A percentile compares a stretch with the other conserved stretches of the same genome.
phyloP scores from a whole-genome alignment of 345 rosid genomes.

The Pistacia integerrima region DNA sequence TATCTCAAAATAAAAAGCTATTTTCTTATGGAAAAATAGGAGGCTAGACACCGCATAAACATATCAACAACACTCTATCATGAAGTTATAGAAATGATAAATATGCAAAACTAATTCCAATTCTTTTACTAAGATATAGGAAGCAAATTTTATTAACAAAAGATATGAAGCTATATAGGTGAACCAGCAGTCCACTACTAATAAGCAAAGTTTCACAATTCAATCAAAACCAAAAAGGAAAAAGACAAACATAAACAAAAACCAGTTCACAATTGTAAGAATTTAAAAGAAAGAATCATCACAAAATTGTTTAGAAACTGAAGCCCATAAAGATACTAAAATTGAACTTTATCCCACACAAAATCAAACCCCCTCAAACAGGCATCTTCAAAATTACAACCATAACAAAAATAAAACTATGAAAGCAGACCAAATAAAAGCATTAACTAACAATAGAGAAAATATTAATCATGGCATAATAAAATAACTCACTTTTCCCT shows the following conservation, averaged over 20 bases:
- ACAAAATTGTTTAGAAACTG: not conserved
- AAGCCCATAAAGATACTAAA: not conserved
- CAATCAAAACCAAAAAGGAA: not conserved
- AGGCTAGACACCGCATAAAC: too few species aligned
- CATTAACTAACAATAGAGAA: constrained; percentile 3
- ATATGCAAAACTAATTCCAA: too few species aligned
- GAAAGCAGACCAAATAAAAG: not conserved
- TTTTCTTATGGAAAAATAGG: too few species aligned
- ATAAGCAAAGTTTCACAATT: too few species aligned
- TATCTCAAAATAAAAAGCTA: too few species aligned
- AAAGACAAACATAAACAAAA: not conserved
- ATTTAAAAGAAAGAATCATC: not conserved
- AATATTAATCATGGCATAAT: constrained; percentile 3
- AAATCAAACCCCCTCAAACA: too few species aligned
- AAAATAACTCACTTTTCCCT: constrained; percentile 72
- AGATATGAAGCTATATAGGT: too few species aligned
- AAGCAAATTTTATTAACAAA: too few species aligned
- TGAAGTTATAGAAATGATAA: too few species aligned
- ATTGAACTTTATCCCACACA: not conserved
- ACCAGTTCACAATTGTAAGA: not conserved
- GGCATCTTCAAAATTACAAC: not conserved
- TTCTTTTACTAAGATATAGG: too few species aligned
- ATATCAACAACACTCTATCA: too few species aligned
- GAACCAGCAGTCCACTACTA: too few species aligned
- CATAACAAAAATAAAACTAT: not conserved